Conservation (phyloP, 73 alveolate genomes). For the Diophrys appendiculata region DNA sequence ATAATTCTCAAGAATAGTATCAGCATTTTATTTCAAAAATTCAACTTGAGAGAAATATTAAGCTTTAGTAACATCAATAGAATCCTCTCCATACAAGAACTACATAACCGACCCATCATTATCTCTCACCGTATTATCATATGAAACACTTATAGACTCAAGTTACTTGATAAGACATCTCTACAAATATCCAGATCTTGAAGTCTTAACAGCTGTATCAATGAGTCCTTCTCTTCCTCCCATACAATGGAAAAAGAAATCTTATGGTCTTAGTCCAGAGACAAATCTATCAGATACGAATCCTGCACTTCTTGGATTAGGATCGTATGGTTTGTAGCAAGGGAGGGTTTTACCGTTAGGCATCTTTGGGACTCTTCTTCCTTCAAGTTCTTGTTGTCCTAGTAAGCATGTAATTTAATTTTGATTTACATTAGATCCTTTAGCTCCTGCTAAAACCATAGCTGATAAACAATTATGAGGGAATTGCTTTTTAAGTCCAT, state of each 20-base stretch:
- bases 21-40: conserved; percentile 86
- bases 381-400: conserved; percentile 98
- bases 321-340: conserved; percentile 92
- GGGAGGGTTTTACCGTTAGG: conserved; percentile 96
- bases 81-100: conserved; percentile 97
- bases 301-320: conserved; percentile 97
- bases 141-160: conserved; percentile 89
- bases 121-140: conserved; percentile 98
- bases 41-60: conserved; percentile 88
- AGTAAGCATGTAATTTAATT: conserved; percentile 86
- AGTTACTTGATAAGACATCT: conserved; percentile 95
- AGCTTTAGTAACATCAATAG: conserved; percentile 88
- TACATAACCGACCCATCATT: conserved; percentile 96
- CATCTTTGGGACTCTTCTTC: conserved; percentile 97
- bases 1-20: conserved; percentile 68
- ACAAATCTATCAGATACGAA: conserved; percentile 95
- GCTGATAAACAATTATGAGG: conserved; percentile 89
- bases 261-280: conserved; percentile 97
- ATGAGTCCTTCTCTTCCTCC: conserved; percentile 99
- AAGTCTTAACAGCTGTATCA: conserved; percentile 99
- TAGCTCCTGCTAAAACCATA: conserved; percentile 97
- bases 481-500: conserved; percentile 88
- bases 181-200: conserved; percentile 96
- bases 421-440: conserved; percentile 95
- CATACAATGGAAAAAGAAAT: conserved; percentile 96